These are phyloP conservation scores for Starmerella stigmatis DNA, from an alignment of 805 yeast genomes.

Conservation along the genomic window DNA sequence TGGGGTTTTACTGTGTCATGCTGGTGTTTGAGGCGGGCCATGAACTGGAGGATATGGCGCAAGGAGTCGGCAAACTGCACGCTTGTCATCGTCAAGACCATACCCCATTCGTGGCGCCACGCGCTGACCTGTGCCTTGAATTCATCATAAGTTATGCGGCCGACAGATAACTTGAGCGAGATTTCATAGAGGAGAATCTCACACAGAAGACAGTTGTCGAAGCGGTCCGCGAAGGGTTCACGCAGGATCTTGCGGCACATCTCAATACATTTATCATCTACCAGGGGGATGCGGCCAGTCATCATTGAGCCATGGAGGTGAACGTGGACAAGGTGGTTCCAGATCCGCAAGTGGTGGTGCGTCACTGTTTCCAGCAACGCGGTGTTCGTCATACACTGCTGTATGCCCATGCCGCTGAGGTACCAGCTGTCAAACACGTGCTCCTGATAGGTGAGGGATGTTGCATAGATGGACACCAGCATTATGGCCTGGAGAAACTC, in stretches of 20 bases:
- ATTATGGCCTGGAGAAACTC: constrained; percentile 63
- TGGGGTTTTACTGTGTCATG: background rate
- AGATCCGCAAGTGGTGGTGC: constrained; percentile 52
- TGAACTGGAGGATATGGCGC: constrained; percentile 45
- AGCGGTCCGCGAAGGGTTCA: constrained; percentile 54
- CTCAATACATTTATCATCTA: constrained; percentile 51
- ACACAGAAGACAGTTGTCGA: constrained; percentile 74
- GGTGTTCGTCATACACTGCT: constrained; percentile 59
- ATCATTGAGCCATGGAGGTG: constrained; percentile 56
- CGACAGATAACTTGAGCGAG: constrained; percentile 48
- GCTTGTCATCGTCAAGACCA: constrained; percentile 56
- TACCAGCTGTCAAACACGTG: constrained; percentile 60
- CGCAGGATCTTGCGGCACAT: constrained; percentile 50
- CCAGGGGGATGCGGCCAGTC: constrained; percentile 53
- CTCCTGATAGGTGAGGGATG: constrained; percentile 44
- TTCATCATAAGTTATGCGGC: constrained; percentile 28
- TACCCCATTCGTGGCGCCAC: constrained; percentile 65
- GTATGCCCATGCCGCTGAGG: constrained; percentile 53
- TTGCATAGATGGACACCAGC: constrained; percentile 53
- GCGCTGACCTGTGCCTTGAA: constrained; percentile 41
- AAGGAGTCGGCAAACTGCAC: constrained; percentile 65
- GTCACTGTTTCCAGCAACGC: constrained; percentile 51
- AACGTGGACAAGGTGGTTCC: constrained; percentile 60
- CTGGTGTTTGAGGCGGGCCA: constrained; percentile 8
- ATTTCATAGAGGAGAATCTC: constrained; percentile 55